Evolutionary conservation across 1,139 yeast genomes (phyloP), one percentile per base, ranked within the genome.

Genomic region (Hyphopichia wangnamkhiaoensis): DNA sequence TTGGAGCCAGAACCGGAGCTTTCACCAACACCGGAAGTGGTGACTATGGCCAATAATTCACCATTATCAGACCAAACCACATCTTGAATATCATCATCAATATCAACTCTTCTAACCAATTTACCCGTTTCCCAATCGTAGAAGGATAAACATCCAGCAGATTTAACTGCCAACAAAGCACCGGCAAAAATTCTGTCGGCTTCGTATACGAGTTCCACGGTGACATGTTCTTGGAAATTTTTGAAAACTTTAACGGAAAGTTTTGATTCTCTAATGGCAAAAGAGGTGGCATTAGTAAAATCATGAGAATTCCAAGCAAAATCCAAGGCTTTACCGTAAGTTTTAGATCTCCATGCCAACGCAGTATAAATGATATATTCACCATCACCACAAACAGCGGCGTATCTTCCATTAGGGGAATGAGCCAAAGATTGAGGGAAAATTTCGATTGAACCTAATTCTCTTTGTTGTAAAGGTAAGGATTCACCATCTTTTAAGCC

Each of bases 381-480:
- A 44, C 97, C 98, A 67, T 94, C 98, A 58, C 99, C 99, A 42
- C 94, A 86, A 35, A 93, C 97, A 19, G 98, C 86, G 30, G 91
- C 98, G 61, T 87, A 93, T 65, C 97, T 82, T 44, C 99, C 99
- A 59, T 94, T 93, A 46, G 98, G 98, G 30, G 98, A 91, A 64
- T 93, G 98, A 35, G 76, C 71, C 54, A 93, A 75, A 44, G 85
- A 76, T 47, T 88, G 88, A 34, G 98, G 98, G 71, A 84, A 93
- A 34, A 93, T 82, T 65, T 93, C 98, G 42, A 91, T 90, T 18
- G 88, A 72, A 9, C 98, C 98, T 49, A 93, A 74, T 52, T 93
- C 98, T 66, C 93, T 89, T 46, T 85, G 84, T 48, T 84, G 82
- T 50, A 93, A 68, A 7, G 88, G 72, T 45, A 90, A 63, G 9